A percentile compares a stretch with the other conserved stretches of the same genome.
These are phyloP conservation scores for Neoboletus brunneissimus DNA, from an alignment of 768 basidiomycete species.

Conservation along the genomic window DNA sequence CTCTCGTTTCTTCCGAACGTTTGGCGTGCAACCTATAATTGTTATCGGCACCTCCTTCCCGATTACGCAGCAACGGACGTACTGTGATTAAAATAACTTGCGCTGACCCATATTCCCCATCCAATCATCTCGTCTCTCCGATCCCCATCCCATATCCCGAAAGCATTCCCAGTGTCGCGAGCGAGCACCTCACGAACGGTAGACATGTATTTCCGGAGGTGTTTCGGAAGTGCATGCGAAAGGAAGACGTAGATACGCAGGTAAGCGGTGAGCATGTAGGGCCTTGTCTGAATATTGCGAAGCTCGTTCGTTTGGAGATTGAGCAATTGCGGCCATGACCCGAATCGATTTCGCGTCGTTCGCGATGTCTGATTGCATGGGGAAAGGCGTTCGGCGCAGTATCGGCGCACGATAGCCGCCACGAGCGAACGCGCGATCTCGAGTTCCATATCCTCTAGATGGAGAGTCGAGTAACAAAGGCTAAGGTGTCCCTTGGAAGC, in stretches of 20 bases:
- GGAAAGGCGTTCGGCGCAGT: slow-evolving; percentile 23
- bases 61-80: slow-evolving; percentile 5
- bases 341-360: slow-evolving; percentile 2
- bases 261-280: slow-evolving; percentile 50
- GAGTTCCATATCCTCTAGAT: slow-evolving; percentile 51
- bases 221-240: slow-evolving; percentile 32
- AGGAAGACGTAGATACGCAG: slow-evolving; percentile 56
- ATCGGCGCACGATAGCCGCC: slow-evolving; percentile 47
- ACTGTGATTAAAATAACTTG: slow-evolving; percentile 72
- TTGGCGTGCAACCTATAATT: slow-evolving; percentile 49
- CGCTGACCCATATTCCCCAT: slow-evolving; percentile 59
- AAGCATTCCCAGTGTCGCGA: slow-evolving; percentile 64
- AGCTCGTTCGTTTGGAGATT: slow-evolving; percentile 59
- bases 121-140: slow-evolving; percentile 56
- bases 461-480: slow-evolving; percentile 26
- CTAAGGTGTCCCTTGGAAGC: slow-evolving; percentile 23
- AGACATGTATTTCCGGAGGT: slow-evolving; percentile 37
- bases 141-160: slow-evolving; percentile 64
- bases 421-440: slow-evolving; percentile 58
- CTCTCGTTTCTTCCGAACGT: slow-evolving; percentile 44
- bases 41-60: neutral
- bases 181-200: slow-evolving; percentile 53
- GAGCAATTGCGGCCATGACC: slow-evolving; percentile 48
- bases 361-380: slow-evolving; percentile 3
- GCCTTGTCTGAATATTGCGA: slow-evolving; percentile 42